Base-by-base conservation (phyloP, 768 basidiomycete species). In the Boletus barrowsii region DNA sequence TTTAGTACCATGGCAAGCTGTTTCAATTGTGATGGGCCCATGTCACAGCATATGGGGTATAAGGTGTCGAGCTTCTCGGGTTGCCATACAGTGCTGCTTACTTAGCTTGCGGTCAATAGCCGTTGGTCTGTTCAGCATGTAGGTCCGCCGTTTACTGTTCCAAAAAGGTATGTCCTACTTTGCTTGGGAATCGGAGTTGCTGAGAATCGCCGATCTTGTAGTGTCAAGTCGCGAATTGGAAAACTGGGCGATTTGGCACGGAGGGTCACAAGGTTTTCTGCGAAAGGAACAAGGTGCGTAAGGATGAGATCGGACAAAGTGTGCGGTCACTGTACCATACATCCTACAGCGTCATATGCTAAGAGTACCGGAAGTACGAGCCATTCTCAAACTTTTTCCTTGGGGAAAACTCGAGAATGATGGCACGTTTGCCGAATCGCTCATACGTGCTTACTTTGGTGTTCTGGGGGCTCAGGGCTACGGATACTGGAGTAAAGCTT, bases 381-480 rank as follows among this genome's bases (percentile, higher is more conserved):
- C 67, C 15, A 62, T 73, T 42, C 60, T 75, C 35, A 62, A 61
- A 18, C 70, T 72, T 22, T 78, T 77, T 56, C 72, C 76, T 9
- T 77, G 77, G 76, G 77, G 73, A 13, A 71, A 69, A 36, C 11
- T 78, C 20, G 76, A 78, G 53, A 67, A 62, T 10, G 77, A 77
- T 57, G 73, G 74, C 10, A 72, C 74, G 18, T 77, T 76, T 59
- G 51, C 61, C 6, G 62, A 63, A 41, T 59, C 70, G 18, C 39
- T 75, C 53, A 66, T 67, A n/a, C 70, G 68, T 14, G 77, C 70
- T 15, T 71, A 68, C 18, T 72, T 68, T 52, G 64, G 51, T 10
- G 72, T 79, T 26, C 65, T 76, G 33, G 77, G 78, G 20, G 62
- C 65, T 8, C 67, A 71, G 20, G 68, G 72, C 18, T 73, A 67